Base-by-base conservation (phyloP, 768 basidiomycete genomes). In the Myochromella boudieri region DNA sequence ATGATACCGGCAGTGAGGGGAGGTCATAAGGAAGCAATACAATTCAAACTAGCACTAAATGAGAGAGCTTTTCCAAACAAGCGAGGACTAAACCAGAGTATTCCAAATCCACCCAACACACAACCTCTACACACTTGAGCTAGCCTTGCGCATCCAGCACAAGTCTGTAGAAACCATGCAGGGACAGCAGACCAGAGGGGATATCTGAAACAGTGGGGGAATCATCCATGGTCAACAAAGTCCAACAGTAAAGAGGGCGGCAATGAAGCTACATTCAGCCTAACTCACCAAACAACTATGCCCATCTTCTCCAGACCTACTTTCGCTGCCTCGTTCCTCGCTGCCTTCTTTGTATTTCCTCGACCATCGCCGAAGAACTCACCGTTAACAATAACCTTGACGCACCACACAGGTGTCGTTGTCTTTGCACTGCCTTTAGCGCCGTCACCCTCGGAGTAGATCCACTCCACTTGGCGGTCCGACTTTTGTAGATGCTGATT, bases 241-340 rank as follows among this genome's bases (percentile, higher is more conserved):
- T 34, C 33, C 5, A 34, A 21, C 24, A 28, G 31, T 42, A 14
- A n/a, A 42, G 28, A 9, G 39, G 18, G 21, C 42, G 29, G 15
- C 21, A 24, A 21, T 24, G 26, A 39, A 40, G 22, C 48, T 46
- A 9, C 20, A 24, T 49, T 17, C 22, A 34, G 10, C 15, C 24
- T 20, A 7, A 72, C 75, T 66, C 59, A 74, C 75, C 65, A 77
- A 38, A 81, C 79, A 32, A 68, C 51, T 37, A 87, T 71, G 2
- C 81, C 84, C 62, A 91, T 54, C 46, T 66, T 75, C 58, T 69
- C 62, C 51, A 91, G 70, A 2, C 86, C 88, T 54, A 81, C 70
- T 63, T 87, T 90, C 24, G 89, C 89, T 4, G 89, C 89, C 60
- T 88, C 88, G 58, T 90, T 89, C 59, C 84, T 75, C 1, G 89